Conservation (phyloP, 1,139 yeast species). For the Pichia sp. region DNA sequence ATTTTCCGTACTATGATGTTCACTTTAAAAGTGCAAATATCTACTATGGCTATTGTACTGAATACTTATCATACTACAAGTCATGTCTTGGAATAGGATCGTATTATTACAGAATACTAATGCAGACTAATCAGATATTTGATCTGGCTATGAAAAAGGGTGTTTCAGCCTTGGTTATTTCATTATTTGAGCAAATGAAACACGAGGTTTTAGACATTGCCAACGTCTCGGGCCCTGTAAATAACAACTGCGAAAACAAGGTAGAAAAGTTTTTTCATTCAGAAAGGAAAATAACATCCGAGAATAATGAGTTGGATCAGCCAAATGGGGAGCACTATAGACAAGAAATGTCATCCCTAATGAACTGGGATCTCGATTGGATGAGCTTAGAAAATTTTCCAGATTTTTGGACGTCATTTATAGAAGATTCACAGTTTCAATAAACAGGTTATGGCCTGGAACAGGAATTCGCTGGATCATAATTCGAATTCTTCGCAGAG, state of each 20-base stretch:
- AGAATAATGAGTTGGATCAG: neutral
- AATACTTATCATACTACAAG: constrained; percentile 2
- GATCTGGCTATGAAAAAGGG: constrained; percentile 6
- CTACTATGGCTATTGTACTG: neutral
- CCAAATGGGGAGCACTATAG: neutral
- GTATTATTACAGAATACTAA: constrained; percentile 4
- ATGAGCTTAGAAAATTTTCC: constrained; percentile 3
- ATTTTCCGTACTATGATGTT: constrained; percentile 1
- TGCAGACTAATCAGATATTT: constrained; percentile 7
- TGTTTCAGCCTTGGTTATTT: neutral
- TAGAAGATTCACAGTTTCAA: neutral
- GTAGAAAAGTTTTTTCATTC: neutral
- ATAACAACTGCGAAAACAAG: constrained; percentile 4
- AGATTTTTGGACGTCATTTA: neutral
- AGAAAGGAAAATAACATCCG: neutral
- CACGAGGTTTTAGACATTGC: constrained; percentile 22
- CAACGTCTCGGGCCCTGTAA: constrained; percentile 21
- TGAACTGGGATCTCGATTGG: constrained; percentile 8
- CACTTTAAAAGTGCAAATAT: neutral
- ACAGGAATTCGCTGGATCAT: too few relatives aligned
- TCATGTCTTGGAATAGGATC: constrained; percentile 1
- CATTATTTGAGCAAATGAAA: constrained; percentile 21
- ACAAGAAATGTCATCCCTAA: constrained; percentile 4
- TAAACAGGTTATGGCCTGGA: neutral
- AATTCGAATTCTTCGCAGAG: too few relatives aligned